phyloP scores from a whole-genome alignment of 2,329 filamentous ascomycete genomes.

The Cercospora sesami region DNA sequence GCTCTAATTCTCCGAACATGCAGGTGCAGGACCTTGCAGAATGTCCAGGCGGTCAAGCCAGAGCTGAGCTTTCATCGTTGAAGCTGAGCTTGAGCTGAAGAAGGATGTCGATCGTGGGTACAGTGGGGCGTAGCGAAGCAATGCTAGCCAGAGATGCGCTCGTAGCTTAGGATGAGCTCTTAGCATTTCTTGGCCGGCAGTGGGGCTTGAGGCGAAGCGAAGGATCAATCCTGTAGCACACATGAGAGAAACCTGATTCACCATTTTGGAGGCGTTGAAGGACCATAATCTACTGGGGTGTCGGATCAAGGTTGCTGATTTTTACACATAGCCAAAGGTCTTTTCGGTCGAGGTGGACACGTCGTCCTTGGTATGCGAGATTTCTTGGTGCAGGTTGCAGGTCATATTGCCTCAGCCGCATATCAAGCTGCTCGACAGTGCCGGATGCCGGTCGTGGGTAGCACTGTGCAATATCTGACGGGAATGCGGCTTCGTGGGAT shows the following conservation, averaged over 20 bases:
- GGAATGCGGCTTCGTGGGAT: neutral
- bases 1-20: neutral
- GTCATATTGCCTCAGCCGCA: neutral
- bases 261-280: neutral
- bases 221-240: neutral
- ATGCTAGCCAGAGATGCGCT: neutral
- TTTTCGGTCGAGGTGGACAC: neutral
- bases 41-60: neutral
- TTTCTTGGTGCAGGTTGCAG: neutral
- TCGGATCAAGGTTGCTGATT: neutral
- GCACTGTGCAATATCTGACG: neutral
- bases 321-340: neutral
- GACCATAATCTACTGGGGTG: neutral
- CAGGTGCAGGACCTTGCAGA: neutral
- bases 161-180: neutral
- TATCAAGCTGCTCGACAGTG: neutral
- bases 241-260: neutral
- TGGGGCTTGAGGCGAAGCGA: neutral
- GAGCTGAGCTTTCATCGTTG: neutral
- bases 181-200: neutral
- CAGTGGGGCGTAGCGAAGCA: neutral
- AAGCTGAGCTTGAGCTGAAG: neutral
- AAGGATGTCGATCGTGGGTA: neutral
- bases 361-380: neutral
- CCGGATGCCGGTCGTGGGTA: neutral